phyloP scores from a whole-genome alignment of 1,284 basidiomycete genomes.

The Lentinus polychrous region DNA sequence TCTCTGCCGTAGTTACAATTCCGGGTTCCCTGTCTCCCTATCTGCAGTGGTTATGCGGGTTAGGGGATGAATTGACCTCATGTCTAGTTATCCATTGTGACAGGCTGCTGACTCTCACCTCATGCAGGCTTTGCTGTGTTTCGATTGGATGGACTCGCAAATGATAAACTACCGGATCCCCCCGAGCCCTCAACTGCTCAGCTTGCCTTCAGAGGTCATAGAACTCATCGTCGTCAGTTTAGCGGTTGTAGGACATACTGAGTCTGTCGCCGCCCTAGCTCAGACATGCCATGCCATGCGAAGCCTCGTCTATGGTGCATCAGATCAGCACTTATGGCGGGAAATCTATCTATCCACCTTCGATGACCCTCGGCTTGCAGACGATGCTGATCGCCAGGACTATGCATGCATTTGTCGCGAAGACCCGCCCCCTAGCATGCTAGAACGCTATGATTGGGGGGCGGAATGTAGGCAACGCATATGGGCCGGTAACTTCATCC shows the following conservation, averaged over 20 bases:
- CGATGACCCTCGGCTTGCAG: constrained; percentile 37
- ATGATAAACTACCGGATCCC: neutral
- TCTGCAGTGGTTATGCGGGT: too few relatives aligned
- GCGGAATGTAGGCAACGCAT: constrained; percentile 14
- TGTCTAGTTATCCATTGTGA: too few relatives aligned
- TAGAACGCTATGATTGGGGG: constrained; percentile 14
- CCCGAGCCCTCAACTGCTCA: constrained; percentile 6
- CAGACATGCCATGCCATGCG: constrained; percentile 36
- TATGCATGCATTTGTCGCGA: neutral
- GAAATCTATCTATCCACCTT: constrained; percentile 43
- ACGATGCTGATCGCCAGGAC: constrained; percentile 4
- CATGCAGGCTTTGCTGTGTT: too few relatives aligned
- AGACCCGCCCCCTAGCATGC: neutral
- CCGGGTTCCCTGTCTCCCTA: too few relatives aligned
- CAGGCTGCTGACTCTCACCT: too few relatives aligned
- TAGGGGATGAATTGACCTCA: too few relatives aligned
- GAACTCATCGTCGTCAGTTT: constrained; percentile 36
- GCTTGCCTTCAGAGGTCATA: constrained; percentile 33
- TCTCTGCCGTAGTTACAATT: too few relatives aligned
- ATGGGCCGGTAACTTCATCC: constrained; percentile 12
- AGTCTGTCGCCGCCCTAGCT: constrained; percentile 33
- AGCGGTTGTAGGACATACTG: constrained; percentile 25
- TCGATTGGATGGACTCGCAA: too few relatives aligned
- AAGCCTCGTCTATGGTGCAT: constrained; percentile 33
- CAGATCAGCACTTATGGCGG: constrained; percentile 46